phyloP scores from a whole-genome alignment of 192 early-diverging fungal genomes.

The Backusella mclennaniae region DNA sequence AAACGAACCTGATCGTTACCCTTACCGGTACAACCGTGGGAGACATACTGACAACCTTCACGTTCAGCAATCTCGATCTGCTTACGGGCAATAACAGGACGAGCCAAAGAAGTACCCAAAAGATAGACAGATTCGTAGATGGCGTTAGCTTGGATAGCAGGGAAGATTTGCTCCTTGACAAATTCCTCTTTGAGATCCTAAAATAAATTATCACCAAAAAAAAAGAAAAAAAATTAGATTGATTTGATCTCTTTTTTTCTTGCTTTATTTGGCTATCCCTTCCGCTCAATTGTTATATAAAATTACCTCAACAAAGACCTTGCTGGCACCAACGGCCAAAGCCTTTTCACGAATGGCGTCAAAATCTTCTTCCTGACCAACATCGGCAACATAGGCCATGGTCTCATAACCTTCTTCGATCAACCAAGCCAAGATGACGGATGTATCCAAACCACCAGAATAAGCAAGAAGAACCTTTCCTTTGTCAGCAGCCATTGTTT shows the following conservation, averaged over 20 bases:
- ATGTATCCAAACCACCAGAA: constrained; percentile 98
- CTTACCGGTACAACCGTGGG: constrained; percentile 99
- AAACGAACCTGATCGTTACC: constrained; percentile 99
- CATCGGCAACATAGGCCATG: constrained; percentile 95
- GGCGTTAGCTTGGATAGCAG: constrained; percentile 92
- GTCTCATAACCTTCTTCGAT: constrained; percentile 98
- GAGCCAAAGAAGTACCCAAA: constrained; percentile 95
- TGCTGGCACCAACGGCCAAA: constrained; percentile 86
- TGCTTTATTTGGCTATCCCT: not conserved
- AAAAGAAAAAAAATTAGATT: not conserved
- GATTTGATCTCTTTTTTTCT: constrained; percentile 1
- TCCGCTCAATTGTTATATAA: not conserved
- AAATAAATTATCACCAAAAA: not conserved
- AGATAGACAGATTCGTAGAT: constrained; percentile 97
- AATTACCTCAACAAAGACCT: constrained; percentile 89
- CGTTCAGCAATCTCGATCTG: constrained; percentile 91
- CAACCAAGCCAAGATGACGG: constrained; percentile 98
- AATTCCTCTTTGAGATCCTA: constrained; percentile 92
- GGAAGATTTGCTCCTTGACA: constrained; percentile 90
- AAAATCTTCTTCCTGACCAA: constrained; percentile 99
- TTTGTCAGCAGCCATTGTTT: constrained; percentile 58
- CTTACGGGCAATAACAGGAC: constrained; percentile 89
- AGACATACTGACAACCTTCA: constrained; percentile 94
- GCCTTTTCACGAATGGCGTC: constrained; percentile 92
- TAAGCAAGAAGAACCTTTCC: constrained; percentile 92